These are phyloP conservation scores for Diaporthe capsici DNA, from an alignment of 2,329 filamentous ascomycete species.

Conservation along the genomic window DNA sequence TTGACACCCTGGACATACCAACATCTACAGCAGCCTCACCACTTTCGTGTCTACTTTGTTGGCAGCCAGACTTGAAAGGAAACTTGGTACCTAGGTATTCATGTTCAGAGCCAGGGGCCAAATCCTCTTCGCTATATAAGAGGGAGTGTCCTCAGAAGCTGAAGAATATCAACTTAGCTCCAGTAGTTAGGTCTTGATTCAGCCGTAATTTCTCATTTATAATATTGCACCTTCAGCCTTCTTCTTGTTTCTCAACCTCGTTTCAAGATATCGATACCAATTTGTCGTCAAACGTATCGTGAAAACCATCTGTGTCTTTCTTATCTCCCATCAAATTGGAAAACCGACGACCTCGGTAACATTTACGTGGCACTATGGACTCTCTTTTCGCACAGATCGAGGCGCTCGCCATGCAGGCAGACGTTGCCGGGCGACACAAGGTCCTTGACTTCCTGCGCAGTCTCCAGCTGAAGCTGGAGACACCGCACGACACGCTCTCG, in stretches of 20 bases:
- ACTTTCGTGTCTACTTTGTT: background rate
- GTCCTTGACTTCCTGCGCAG: constrained; percentile 35
- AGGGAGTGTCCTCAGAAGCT: too few relatives aligned
- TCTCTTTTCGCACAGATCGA: background rate
- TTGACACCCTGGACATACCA: background rate
- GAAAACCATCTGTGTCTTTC: too few relatives aligned
- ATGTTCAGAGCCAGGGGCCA: background rate
- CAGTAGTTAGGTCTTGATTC: too few relatives aligned
- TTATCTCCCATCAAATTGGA: too few relatives aligned
- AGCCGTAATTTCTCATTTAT: too few relatives aligned
- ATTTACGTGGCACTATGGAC: background rate
- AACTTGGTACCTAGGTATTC: too few relatives aligned
- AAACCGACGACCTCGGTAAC: too few relatives aligned
- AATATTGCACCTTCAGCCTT: too few relatives aligned
- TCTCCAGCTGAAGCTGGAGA: constrained; percentile 41
- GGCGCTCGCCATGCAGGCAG: background rate
- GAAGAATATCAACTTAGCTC: too few relatives aligned
- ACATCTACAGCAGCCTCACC: background rate
- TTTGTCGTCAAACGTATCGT: background rate
- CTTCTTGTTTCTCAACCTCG: too few relatives aligned
- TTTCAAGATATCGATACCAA: too few relatives aligned
- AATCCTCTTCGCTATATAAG: background rate
- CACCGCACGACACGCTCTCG: constrained; percentile 39
- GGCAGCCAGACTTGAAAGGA: too few relatives aligned
- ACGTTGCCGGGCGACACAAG: constrained; percentile 5